phyloP scores from a whole-genome alignment of 805 yeast species.

The Yarrowia osloensis region DNA sequence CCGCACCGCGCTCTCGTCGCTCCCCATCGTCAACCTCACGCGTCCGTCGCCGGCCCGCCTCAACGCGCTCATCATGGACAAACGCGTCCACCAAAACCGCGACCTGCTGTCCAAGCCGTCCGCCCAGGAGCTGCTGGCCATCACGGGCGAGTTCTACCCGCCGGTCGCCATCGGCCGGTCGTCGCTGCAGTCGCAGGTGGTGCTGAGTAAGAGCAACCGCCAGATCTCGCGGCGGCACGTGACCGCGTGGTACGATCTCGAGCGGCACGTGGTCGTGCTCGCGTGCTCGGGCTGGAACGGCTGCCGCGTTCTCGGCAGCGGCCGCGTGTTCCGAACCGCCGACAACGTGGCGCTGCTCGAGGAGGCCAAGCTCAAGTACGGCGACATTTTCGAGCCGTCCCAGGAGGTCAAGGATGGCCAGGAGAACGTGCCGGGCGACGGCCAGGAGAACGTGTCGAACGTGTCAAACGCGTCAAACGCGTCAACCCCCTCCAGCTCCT shows the following conservation, averaged over 20 bases:
- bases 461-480: too few species aligned
- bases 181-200: slow-evolving; percentile 57
- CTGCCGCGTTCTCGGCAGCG: slow-evolving; percentile 51
- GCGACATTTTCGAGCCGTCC: slow-evolving; percentile 23
- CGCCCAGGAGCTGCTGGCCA: slow-evolving; percentile 15
- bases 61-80: slow-evolving; percentile 13
- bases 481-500: not conserved
- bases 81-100: slow-evolving; percentile 7
- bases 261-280: slow-evolving; percentile 48
- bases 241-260: slow-evolving; percentile 49
- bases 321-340: slow-evolving; percentile 4
- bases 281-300: slow-evolving; percentile 87
- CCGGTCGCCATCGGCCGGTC: slow-evolving; percentile 66
- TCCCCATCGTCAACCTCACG: slow-evolving; percentile 17
- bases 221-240: slow-evolving; percentile 71
- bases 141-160: slow-evolving; percentile 38
- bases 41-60: slow-evolving; percentile 12
- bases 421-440: not conserved
- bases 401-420: not conserved
- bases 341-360: slow-evolving; percentile 13
- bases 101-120: slow-evolving; percentile 1
- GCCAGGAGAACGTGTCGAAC: too few species aligned
- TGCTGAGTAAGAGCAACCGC: slow-evolving; percentile 51
- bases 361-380: slow-evolving; percentile 25
- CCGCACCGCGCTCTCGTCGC: slow-evolving; percentile 3